A percentile compares a stretch with the other conserved stretches of the same genome.
phyloP scores from a whole-genome alignment of 495 filamentous ascomycete species.

The Penicillium salamii region DNA sequence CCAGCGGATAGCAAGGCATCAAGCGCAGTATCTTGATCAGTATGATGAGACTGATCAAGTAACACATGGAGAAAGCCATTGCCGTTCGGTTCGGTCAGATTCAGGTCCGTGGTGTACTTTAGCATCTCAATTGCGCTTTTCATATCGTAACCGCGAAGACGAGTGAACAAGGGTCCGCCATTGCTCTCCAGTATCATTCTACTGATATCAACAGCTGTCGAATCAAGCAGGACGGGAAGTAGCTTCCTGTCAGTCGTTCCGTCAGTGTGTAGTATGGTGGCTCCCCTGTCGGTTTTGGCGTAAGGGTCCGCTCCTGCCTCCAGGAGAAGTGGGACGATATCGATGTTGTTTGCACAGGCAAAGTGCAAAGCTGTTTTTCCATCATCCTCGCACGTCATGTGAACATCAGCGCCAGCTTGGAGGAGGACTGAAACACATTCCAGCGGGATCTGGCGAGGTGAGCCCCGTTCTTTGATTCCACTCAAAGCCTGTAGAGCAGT shows the following conservation, averaged over 20 bases:
- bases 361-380: slow-evolving; percentile 14
- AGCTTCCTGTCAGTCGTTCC: slow-evolving; percentile 7
- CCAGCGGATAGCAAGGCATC: slow-evolving; percentile 13
- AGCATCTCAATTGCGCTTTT: neutral
- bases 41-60: neutral
- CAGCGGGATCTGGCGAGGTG: neutral
- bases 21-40: neutral
- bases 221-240: slow-evolving; percentile 5
- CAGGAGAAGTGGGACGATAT: slow-evolving; percentile 9
- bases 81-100: neutral
- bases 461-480: neutral
- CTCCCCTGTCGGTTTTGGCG: slow-evolving; percentile 6
- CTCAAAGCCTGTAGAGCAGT: slow-evolving; percentile 18
- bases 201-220: slow-evolving; percentile 13
- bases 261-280: slow-evolving; percentile 12
- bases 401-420: slow-evolving; percentile 17
- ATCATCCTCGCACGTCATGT: slow-evolving; percentile 3
- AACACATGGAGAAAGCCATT: slow-evolving; percentile 4
- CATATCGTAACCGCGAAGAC: neutral
- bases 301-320: slow-evolving; percentile 17
- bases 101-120: slow-evolving; percentile 3
- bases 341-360: slow-evolving; percentile 7
- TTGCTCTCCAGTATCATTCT: neutral
- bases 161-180: neutral
- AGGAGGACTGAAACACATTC: slow-evolving; percentile 11